Conservation (phyloP, 164 flowering plant genomes). For the Vitis rupestris region DNA sequence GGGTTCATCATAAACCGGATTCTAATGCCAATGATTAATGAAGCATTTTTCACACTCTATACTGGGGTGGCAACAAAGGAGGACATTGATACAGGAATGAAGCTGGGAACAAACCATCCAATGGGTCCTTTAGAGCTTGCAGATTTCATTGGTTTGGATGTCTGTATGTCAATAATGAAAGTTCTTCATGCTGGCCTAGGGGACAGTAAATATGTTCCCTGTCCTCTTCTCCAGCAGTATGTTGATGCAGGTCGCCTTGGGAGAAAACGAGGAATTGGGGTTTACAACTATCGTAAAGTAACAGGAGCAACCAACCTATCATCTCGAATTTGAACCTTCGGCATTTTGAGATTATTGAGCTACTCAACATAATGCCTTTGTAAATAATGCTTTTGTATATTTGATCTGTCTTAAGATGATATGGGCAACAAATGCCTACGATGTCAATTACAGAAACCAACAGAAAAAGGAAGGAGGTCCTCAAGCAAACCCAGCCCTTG, state of each 20-base stretch:
- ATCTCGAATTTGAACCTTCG: constrained; percentile 38
- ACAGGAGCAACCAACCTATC: constrained; percentile 22
- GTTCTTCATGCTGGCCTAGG: constrained; percentile 88
- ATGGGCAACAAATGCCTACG: too few relatives aligned
- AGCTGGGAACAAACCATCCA: constrained; percentile 95
- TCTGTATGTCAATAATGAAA: constrained; percentile 81
- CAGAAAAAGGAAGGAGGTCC: too few relatives aligned
- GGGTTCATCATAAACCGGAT: constrained; percentile 92
- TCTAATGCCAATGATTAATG: constrained; percentile 97
- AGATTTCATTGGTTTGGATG: constrained; percentile 90
- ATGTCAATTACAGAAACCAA: too few relatives aligned
- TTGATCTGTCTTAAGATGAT: too few relatives aligned
- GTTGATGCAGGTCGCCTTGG: constrained; percentile 96
- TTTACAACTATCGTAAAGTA: constrained; percentile 57
- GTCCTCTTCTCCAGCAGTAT: constrained; percentile 93
- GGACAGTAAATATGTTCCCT: constrained; percentile 77
- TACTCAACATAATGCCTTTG: background rate
- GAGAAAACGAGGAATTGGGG: constrained; percentile 77
- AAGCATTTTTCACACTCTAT: constrained; percentile 79
- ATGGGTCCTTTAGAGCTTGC: constrained; percentile 98
- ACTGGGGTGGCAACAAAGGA: constrained; percentile 95
- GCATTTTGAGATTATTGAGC: background rate
- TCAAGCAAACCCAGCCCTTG: too few relatives aligned
- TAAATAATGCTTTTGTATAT: too few relatives aligned
- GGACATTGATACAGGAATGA: constrained; percentile 92